These are phyloP conservation scores for Paramecium octaurelia DNA, from an alignment of 73 alveolate genomes.

Conservation along the genomic window DNA sequence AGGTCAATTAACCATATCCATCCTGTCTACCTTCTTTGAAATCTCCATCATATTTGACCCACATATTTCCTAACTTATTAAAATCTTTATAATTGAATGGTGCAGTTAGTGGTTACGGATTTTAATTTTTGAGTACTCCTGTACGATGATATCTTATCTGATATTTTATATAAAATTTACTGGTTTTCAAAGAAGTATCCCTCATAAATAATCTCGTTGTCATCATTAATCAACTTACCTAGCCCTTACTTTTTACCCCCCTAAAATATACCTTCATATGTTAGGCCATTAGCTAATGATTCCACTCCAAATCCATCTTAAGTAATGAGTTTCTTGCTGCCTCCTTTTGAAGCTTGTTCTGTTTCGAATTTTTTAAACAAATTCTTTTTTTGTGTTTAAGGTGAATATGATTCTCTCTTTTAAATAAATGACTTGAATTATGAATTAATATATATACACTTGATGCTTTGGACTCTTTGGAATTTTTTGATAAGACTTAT, in stretches of 20 bases:
- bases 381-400: background rate
- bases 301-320: constrained; percentile 8
- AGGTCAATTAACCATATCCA: background rate
- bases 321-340: background rate
- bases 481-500: constrained; percentile 40
- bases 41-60: constrained; percentile 19
- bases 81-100: constrained; percentile 4
- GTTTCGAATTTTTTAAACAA: constrained; percentile 35
- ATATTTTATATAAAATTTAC: background rate
- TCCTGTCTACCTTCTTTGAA: background rate
- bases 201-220: constrained; percentile 24
- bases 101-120: background rate
- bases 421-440: background rate
- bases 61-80: background rate
- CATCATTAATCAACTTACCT: constrained; percentile 13
- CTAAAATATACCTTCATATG: background rate
- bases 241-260: constrained; percentile 6
- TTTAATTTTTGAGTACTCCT: background rate
- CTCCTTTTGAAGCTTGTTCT: constrained; percentile 17
- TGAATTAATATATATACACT: background rate
- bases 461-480: constrained; percentile 27
- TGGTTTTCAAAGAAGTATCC: constrained; percentile 7
- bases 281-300: constrained; percentile 20
- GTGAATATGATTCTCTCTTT: constrained; percentile 39
- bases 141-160: constrained; percentile 14